phyloP scores from a whole-genome alignment of 768 basidiomycete genomes.

The Podaxis sp. region DNA sequence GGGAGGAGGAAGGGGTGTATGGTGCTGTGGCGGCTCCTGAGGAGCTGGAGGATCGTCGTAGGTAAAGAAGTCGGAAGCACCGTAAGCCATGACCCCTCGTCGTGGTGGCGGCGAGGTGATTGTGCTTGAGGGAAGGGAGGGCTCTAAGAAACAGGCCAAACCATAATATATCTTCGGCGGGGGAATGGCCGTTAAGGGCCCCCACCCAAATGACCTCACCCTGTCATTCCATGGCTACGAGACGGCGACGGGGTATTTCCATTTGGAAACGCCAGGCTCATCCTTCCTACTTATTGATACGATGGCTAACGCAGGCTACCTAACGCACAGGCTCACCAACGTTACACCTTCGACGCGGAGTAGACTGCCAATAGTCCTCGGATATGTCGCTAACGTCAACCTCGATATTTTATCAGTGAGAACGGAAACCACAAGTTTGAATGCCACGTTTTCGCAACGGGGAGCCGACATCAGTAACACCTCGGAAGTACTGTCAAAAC shows the following conservation, averaged over 20 bases:
- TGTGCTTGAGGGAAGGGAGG: not conserved
- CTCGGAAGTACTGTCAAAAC: not conserved
- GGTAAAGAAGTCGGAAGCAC: not conserved
- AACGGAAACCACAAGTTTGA: not conserved
- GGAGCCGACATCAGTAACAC: not conserved
- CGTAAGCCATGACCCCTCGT: not conserved
- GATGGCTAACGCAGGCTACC: not conserved
- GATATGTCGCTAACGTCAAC: not conserved
- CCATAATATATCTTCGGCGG: slow-evolving; percentile 3
- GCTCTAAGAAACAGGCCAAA: not conserved
- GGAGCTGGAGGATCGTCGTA: slow-evolving; percentile 14
- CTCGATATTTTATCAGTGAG: not conserved
- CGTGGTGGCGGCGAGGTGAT: not conserved
- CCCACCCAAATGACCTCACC: slow-evolving; percentile 9
- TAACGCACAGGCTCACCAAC: too few species aligned
- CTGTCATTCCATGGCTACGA: slow-evolving; percentile 11
- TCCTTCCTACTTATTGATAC: not conserved
- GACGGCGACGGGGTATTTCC: not conserved
- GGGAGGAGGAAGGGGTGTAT: slow-evolving; percentile 10
- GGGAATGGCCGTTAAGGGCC: slow-evolving; percentile 2
- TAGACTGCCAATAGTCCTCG: slow-evolving; percentile 2
- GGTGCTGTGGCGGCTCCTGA: slow-evolving; percentile 6
- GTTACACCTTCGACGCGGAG: not conserved
- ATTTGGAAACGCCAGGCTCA: slow-evolving; percentile 5
- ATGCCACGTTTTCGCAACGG: not conserved